phyloP scores from a whole-genome alignment of 2,329 filamentous ascomycete species.

The Aspergillus pseudoterreus region DNA sequence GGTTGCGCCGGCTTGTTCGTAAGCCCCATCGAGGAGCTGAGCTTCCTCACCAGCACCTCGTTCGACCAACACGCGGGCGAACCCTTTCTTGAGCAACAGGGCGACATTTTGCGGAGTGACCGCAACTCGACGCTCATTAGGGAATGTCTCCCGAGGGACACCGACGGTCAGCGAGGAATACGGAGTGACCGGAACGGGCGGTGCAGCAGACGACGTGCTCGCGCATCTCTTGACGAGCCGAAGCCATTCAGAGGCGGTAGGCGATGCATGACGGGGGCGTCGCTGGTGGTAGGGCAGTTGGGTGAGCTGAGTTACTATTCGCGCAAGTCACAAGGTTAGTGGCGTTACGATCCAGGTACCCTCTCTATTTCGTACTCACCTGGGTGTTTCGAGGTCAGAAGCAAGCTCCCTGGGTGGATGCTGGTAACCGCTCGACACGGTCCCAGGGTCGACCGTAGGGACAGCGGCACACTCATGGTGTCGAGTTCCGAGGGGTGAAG shows the following conservation, averaged over 20 bases:
- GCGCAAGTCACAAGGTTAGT: conserved; percentile 2
- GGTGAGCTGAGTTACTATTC: conserved; percentile 17
- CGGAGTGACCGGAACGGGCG: conserved; percentile 42
- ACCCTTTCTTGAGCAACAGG: conserved; percentile 81
- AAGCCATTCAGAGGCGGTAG: conserved; percentile 12
- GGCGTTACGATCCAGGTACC: not conserved
- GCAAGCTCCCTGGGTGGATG: conserved; percentile 19
- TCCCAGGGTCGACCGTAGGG: conserved; percentile 24
- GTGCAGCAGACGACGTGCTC: conserved; percentile 19
- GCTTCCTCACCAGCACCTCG: conserved; percentile 73
- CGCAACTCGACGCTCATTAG: conserved; percentile 76
- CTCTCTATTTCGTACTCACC: conserved; percentile 17
- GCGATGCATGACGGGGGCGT: conserved; percentile 3
- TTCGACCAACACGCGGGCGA: conserved; percentile 72
- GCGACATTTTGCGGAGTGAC: conserved; percentile 80
- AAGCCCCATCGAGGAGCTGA: conserved; percentile 73
- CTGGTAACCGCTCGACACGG: conserved; percentile 22
- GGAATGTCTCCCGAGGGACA: conserved; percentile 73
- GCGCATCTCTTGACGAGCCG: conserved; percentile 18
- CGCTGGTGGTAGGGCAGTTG: conserved; percentile 9
- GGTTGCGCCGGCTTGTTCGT: conserved; percentile 72
- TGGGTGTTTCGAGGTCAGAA: conserved; percentile 14
- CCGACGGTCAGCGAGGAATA: conserved; percentile 73
- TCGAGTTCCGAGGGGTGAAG: not conserved
- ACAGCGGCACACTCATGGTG: conserved; percentile 23